A percentile compares a stretch with the other conserved stretches of the same genome.
phyloP scores from a whole-genome alignment of 129 eudicot species.

The Chrysanthemum seticuspe region DNA sequence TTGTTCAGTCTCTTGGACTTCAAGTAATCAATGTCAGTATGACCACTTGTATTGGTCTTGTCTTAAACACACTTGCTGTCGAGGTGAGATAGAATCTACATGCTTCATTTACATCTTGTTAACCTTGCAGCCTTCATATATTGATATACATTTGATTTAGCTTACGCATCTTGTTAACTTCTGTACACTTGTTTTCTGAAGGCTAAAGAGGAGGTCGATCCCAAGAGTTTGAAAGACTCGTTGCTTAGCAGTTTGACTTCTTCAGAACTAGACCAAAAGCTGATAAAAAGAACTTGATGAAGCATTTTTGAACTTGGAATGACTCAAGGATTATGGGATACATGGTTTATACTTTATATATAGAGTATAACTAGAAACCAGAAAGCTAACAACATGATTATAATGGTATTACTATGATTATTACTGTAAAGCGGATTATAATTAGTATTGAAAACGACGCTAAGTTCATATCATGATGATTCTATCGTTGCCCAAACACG shows the following conservation, averaged over 20 bases:
- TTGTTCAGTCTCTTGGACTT: slow-evolving; percentile 46
- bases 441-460: neutral
- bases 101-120: neutral
- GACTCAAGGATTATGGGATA: slow-evolving; percentile 10
- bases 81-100: slow-evolving; percentile 37
- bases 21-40: slow-evolving; percentile 52
- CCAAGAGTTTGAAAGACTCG: slow-evolving; percentile 40
- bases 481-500: neutral
- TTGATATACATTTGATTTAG: no score
- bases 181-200: slow-evolving; percentile 23
- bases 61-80: slow-evolving; percentile 47
- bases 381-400: slow-evolving; percentile 13
- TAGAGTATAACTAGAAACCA: slow-evolving; percentile 7
- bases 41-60: slow-evolving; percentile 46
- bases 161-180: neutral
- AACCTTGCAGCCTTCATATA: neutral
- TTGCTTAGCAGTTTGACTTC: slow-evolving; percentile 34
- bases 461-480: neutral
- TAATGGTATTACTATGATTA: neutral
- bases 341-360: slow-evolving; percentile 5
- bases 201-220: slow-evolving; percentile 36
- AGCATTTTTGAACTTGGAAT: neutral
- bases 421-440: neutral
- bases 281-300: neutral
- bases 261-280: slow-evolving; percentile 6